Percentiles rank a stretch among this genome's conserved stretches.
These are phyloP conservation scores for Orychophragmus violaceus DNA, from an alignment of 345 rosid genomes.

Conservation along the genomic window DNA sequence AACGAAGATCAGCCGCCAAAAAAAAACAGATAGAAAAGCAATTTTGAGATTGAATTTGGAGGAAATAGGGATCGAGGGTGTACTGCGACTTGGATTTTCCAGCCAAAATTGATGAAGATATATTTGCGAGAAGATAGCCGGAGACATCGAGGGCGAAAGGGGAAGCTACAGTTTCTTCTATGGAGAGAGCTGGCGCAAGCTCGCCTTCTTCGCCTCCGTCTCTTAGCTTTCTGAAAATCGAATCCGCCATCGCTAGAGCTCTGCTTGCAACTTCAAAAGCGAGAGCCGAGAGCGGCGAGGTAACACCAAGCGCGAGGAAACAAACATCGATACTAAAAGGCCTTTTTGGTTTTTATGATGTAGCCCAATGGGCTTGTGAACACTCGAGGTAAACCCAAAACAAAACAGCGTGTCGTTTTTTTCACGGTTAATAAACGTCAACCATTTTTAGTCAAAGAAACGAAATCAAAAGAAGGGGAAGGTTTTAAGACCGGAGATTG, in stretches of 20 bases:
- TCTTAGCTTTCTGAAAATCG: constrained; percentile 65
- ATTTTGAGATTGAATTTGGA: background rate
- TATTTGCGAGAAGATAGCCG: constrained; percentile 50
- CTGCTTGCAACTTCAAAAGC: too few species aligned
- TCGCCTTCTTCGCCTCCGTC: constrained; percentile 86
- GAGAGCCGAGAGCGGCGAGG: constrained; percentile 18
- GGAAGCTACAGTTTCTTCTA: constrained; percentile 54
- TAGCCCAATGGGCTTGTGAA: constrained; percentile 4
- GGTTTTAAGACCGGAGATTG: constrained; percentile 16
- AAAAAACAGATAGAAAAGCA: background rate
- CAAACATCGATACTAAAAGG: background rate
- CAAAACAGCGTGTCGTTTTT: constrained; percentile 5
- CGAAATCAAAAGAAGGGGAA: background rate
- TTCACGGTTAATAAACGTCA: background rate
- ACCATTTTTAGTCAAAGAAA: background rate
- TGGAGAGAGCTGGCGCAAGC: constrained; percentile 67
- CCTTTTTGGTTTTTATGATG: background rate
- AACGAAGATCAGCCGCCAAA: background rate
- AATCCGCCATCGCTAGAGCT: constrained; percentile 61
- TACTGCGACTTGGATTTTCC: constrained; percentile 76
- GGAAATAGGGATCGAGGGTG: background rate
- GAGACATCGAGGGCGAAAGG: constrained; percentile 70
- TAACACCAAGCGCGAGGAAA: too few species aligned
- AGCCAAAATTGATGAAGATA: constrained; percentile 52
- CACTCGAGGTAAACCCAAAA: background rate